phyloP scores from a whole-genome alignment of 2,329 filamentous ascomycete genomes.

The Colletotrichum sp. region DNA sequence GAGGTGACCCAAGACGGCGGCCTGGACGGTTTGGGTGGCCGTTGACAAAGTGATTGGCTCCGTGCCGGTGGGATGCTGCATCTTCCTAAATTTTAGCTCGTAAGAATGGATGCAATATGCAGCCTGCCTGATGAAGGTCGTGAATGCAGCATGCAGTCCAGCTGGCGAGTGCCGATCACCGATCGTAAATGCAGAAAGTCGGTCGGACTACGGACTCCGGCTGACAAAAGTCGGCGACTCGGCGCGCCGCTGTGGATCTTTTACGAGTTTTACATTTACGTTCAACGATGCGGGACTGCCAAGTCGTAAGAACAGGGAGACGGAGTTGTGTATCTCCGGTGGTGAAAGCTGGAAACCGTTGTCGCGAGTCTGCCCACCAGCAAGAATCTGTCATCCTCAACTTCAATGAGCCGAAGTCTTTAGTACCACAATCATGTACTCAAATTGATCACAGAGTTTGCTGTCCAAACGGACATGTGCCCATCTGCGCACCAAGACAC shows the following conservation, averaged over 20 bases:
- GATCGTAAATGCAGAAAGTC: not conserved
- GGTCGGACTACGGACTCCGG: not conserved
- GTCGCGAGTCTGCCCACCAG: not conserved
- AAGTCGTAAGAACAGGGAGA: not conserved
- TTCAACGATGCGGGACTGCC: not conserved
- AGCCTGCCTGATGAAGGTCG: accelerated
- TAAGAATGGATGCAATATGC: not conserved
- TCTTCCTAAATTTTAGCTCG: accelerated
- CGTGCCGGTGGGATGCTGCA: not conserved
- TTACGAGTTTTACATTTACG: not conserved
- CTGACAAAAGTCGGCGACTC: not conserved
- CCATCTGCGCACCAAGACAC: not conserved
- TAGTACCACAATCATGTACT: not conserved
- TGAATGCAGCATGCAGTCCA: not conserved
- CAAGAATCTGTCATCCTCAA: not conserved
- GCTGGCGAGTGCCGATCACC: not conserved
- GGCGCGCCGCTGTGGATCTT: not conserved
- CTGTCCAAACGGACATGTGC: not conserved
- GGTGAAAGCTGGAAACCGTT: not conserved
- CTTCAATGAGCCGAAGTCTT: not conserved
- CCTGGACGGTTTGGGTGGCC: not conserved
- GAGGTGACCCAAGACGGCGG: not conserved
- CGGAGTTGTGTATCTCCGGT: not conserved
- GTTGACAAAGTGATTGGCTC: not conserved
- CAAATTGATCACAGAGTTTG: not conserved